Conservation (phyloP, 495 filamentous ascomycete species). For the Oleoguttula mirabilis region DNA sequence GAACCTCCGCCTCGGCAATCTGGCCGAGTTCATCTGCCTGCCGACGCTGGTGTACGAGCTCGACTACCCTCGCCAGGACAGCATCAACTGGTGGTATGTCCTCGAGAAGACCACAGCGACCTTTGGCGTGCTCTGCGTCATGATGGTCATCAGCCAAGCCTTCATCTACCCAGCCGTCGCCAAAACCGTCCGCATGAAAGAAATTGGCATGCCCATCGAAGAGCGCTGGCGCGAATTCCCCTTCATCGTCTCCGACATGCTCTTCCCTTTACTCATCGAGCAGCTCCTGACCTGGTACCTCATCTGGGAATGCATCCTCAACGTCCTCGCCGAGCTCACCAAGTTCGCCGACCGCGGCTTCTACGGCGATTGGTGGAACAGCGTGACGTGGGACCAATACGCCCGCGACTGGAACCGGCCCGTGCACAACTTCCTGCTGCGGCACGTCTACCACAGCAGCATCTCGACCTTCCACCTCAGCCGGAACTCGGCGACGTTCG, state of each 20-base stretch:
- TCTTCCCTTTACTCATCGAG: constrained; percentile 67
- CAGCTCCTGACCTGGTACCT: constrained; percentile 61
- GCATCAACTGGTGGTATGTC: constrained; percentile 59
- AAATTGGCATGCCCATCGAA: constrained; percentile 43
- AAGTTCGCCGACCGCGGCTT: constrained; percentile 66
- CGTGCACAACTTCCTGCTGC: constrained; percentile 59
- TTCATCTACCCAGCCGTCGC: constrained; percentile 57
- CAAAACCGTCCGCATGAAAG: constrained; percentile 51
- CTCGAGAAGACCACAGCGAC: constrained; percentile 55
- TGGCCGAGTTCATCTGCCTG: constrained; percentile 57
- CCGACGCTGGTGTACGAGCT: constrained; percentile 69
- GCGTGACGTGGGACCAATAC: constrained; percentile 52
- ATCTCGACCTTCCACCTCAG: constrained; percentile 59
- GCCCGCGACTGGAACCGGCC: constrained; percentile 64
- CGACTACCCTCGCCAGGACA: constrained; percentile 57
- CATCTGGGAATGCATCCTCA: constrained; percentile 71
- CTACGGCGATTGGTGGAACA: constrained; percentile 57
- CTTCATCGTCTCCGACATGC: constrained; percentile 53
- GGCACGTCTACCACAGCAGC: constrained; percentile 63
- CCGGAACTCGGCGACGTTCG: constrained; percentile 55
- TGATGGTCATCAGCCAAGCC: constrained; percentile 39
- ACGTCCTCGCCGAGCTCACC: constrained; percentile 61
- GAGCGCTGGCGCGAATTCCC: constrained; percentile 54
- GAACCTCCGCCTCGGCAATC: constrained; percentile 54
- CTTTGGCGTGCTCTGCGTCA: constrained; percentile 55